phyloP scores from a whole-genome alignment of 2,329 filamentous ascomycete species.

The Aspergillus latus region DNA sequence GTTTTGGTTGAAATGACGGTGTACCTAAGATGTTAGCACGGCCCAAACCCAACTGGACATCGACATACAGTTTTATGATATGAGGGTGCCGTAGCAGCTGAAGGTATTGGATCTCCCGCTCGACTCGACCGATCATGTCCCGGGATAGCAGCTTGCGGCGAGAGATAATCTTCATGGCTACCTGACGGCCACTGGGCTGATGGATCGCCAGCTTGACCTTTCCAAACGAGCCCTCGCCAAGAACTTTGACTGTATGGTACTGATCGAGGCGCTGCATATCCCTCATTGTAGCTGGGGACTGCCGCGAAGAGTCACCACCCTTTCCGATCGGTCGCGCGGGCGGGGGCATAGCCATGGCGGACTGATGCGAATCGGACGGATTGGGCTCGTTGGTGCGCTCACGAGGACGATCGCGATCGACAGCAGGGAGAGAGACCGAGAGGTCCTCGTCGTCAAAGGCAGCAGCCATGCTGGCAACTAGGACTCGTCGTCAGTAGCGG shows the following conservation, averaged over 20 bases:
- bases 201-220: conserved; percentile 98
- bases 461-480: conserved; percentile 35
- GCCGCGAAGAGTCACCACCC: conserved; percentile 29
- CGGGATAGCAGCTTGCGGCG: conserved; percentile 93
- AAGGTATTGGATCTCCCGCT: conserved; percentile 96
- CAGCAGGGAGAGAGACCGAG: conserved; percentile 64
- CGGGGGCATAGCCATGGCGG: conserved; percentile 42
- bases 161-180: conserved; percentile 96
- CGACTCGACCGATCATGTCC: conserved; percentile 96
- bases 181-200: conserved; percentile 87
- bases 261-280: conserved; percentile 84
- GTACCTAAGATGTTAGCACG: conserved; percentile 57
- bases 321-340: conserved; percentile 35
- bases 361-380: conserved; percentile 28
- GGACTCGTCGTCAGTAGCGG: conserved; percentile 12
- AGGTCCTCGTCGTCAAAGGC: conserved; percentile 78
- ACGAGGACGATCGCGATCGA: conserved; percentile 32
- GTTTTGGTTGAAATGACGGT: conserved; percentile 93
- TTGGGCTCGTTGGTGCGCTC: conserved; percentile 24
- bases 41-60: neutral
- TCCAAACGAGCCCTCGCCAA: conserved; percentile 96
- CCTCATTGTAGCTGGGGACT: conserved; percentile 50
- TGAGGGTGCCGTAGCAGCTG: conserved; percentile 94
- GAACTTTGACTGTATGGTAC: conserved; percentile 84
- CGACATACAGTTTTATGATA: conserved; percentile 87